A percentile compares a stretch with the other conserved stretches of the same genome.
These are phyloP conservation scores for Boletus vermiculosoides DNA, from an alignment of 768 basidiomycete species.

Conservation along the genomic window DNA sequence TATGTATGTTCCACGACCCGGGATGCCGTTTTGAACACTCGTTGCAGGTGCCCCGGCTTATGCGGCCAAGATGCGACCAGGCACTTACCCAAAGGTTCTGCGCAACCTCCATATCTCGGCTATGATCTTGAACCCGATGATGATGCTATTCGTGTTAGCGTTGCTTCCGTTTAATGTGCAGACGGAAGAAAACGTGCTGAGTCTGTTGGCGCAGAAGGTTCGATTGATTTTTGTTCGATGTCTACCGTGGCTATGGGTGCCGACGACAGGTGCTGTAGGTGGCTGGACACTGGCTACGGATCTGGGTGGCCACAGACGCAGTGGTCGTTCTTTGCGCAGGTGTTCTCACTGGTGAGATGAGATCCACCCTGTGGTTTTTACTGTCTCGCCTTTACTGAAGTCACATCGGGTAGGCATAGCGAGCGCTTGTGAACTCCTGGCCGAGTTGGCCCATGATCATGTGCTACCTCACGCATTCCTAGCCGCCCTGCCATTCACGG, in stretches of 20 bases:
- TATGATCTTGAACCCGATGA: slow-evolving; percentile 50
- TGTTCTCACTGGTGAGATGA: slow-evolving; percentile 56
- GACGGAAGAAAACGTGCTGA: slow-evolving; percentile 58
- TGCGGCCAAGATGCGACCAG: slow-evolving; percentile 55
- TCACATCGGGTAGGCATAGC: slow-evolving; percentile 44
- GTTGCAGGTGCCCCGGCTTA: slow-evolving; percentile 60
- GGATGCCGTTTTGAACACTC: not conserved
- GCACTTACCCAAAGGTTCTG: slow-evolving; percentile 56
- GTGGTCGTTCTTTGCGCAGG: slow-evolving; percentile 72
- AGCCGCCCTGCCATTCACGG: slow-evolving; percentile 45
- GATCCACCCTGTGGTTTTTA: not conserved
- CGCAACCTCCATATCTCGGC: slow-evolving; percentile 64
- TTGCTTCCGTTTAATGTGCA: slow-evolving; percentile 53
- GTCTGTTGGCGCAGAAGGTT: slow-evolving; percentile 59
- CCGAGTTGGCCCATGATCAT: slow-evolving; percentile 57
- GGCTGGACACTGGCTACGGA: slow-evolving; percentile 60
- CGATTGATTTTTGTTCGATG: not conserved
- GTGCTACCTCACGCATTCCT: slow-evolving; percentile 57
- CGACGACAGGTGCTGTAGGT: slow-evolving; percentile 34
- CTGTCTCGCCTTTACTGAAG: not conserved
- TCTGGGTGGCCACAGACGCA: slow-evolving; percentile 64
- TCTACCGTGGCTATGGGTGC: not conserved
- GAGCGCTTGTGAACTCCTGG: slow-evolving; percentile 56
- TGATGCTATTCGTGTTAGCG: slow-evolving; percentile 62
- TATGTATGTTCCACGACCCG: slow-evolving; percentile 17